phyloP scores from a whole-genome alignment of 2,329 filamentous ascomycete genomes.

The Trichoderma pleuroti region DNA sequence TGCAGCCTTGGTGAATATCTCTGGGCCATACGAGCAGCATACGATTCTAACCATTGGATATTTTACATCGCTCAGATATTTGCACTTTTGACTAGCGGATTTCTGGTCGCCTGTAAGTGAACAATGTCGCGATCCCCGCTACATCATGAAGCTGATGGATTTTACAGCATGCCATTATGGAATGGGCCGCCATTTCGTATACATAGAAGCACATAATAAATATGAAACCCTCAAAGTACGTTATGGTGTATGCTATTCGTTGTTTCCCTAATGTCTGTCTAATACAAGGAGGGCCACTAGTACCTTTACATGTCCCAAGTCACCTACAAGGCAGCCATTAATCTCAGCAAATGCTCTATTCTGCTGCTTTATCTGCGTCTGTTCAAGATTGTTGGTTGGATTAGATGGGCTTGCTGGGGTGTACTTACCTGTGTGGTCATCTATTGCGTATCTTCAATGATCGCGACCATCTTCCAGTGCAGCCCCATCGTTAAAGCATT shows the following conservation, averaged over 20 bases:
- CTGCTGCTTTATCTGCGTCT: neutral
- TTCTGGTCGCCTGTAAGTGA: neutral
- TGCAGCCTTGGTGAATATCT: neutral
- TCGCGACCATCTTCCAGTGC: neutral
- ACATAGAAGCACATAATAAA: neutral
- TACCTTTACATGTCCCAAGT: slow-evolving; percentile 1
- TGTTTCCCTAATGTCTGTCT: neutral
- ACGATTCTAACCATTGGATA: neutral
- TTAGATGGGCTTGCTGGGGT: neutral
- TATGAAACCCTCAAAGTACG: neutral
- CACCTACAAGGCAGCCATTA: neutral
- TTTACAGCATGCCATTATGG: neutral
- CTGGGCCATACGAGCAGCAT: neutral
- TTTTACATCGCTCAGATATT: neutral
- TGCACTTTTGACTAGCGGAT: neutral
- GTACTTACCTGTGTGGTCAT: neutral
- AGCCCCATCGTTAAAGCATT: neutral
- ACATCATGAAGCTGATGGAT: neutral
- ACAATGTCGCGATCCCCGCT: no score
- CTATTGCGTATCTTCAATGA: neutral
- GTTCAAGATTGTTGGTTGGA: neutral
- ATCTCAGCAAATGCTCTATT: slow-evolving; percentile 1
- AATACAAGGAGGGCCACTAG: neutral
- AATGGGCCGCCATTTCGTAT: neutral
- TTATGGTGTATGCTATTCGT: neutral